Percentiles rank a stretch among this genome's conserved stretches.
Evolutionary conservation across 1,284 basidiomycete genomes (phyloP).

Genomic region (Moesziomyces parantarcticus): DNA sequence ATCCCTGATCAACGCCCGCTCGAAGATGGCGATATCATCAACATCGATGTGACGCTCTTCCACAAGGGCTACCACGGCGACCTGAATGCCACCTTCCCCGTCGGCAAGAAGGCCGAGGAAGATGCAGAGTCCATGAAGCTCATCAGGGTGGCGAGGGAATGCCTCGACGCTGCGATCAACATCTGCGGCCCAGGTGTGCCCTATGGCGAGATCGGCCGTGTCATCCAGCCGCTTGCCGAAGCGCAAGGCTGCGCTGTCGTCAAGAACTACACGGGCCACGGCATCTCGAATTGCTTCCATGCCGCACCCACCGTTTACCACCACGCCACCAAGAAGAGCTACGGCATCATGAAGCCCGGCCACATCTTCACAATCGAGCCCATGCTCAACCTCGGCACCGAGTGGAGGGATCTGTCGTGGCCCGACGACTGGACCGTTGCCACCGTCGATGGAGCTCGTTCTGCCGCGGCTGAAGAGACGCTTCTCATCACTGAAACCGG

Average conservation of each 20-base stretch:
- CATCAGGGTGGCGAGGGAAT: slow-evolving; percentile 69
- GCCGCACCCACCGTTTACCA: slow-evolving; percentile 86
- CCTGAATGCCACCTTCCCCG: slow-evolving; percentile 64
- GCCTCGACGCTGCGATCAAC: slow-evolving; percentile 78
- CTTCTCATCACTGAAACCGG: slow-evolving; percentile 64
- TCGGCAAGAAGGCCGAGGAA: slow-evolving; percentile 58
- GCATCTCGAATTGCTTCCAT: slow-evolving; percentile 86
- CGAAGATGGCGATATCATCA: slow-evolving; percentile 55
- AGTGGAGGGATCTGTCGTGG: slow-evolving; percentile 63
- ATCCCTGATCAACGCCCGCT: slow-evolving; percentile 64
- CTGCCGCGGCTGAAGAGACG: slow-evolving; percentile 66
- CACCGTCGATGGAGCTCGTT: slow-evolving; percentile 60
- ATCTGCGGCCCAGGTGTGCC: slow-evolving; percentile 81
- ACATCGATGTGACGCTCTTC: slow-evolving; percentile 74
- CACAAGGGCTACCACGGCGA: slow-evolving; percentile 67
- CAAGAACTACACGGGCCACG: slow-evolving; percentile 82
- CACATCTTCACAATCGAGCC: slow-evolving; percentile 66
- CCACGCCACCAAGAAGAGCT: slow-evolving; percentile 68
- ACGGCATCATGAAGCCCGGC: slow-evolving; percentile 65
- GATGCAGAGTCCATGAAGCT: slow-evolving; percentile 57
- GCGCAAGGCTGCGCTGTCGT: slow-evolving; percentile 75
- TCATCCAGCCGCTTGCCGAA: slow-evolving; percentile 74
- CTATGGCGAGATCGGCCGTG: slow-evolving; percentile 79
- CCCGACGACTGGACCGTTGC: slow-evolving; percentile 67
- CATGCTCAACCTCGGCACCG: slow-evolving; percentile 64